Base-by-base conservation (phyloP, 169 alveolate genomes). In the Eimeria maxima region DNA sequence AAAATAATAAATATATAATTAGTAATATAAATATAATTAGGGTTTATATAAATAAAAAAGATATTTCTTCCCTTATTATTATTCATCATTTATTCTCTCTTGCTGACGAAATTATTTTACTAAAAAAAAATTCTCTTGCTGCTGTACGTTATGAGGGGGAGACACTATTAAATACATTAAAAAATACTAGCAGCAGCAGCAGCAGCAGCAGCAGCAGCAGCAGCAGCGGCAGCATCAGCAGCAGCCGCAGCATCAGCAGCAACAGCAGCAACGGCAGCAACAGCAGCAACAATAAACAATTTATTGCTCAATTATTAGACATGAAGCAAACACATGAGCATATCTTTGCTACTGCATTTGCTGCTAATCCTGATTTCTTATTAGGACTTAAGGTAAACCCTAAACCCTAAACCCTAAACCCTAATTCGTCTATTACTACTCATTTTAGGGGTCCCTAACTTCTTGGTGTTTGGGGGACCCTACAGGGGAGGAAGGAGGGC, bases 321-420 rank as follows among this genome's bases (percentile, higher is more conserved):
- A 73, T 73, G 84, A 73, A 73, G 84, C 84, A 73, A 16, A 73
- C 84, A 18, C 84, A 73, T 50, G 84, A 73, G 47, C 16, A n/a
- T n/a, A 42, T 73, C 4, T 73, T 73, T 38, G 84, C 50, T 7
- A 50, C 13, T 5, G 84, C 84, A 11, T 73, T 73, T 27, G 84
- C 84, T 7, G 42, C 84, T 13, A 73, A 73, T 20, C 84, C n/a
- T 5, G 84, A 73, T 5, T 73, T 73, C 29, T 5, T 20, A 5
- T 38, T 73, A 14, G 84, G 84, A 18, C 84, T 73, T 20, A 73
- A 73, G 38, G 84, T 73, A n/a, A 73, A 5, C 6, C 10, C 11
- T 6, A 6, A 16, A 65, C 33, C 33, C 33, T 6, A 65, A 65
- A 8, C 6, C 13, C 60, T n/a, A 53, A 53, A 53, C 60, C 60